Evolutionary conservation across 2,329 filamentous ascomycete species (phyloP).

Genomic region (Paecilomyces dactylethromorphus): DNA sequence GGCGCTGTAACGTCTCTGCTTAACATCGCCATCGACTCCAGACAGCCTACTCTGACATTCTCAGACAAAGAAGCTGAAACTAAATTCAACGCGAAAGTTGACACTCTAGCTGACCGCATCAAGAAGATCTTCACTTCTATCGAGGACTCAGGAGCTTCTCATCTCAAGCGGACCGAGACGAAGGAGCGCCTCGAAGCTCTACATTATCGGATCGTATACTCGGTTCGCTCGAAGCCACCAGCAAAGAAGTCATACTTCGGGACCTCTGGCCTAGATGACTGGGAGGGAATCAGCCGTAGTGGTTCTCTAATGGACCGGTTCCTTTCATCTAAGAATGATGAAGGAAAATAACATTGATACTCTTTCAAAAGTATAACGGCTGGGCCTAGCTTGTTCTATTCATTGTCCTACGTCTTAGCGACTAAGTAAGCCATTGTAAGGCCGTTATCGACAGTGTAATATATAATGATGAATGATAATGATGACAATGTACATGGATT

Average conservation of each 20-base stretch:
- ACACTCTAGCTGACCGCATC: constrained; percentile 57
- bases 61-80: constrained; percentile 30
- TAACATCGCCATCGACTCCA: constrained; percentile 68
- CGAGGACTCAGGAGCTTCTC: constrained; percentile 65
- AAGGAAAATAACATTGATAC: constrained; percentile 3
- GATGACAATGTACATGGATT: neutral
- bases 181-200: constrained; percentile 71
- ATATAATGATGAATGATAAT: constrained; percentile 1
- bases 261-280: constrained; percentile 7
- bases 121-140: constrained; percentile 56
- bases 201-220: constrained; percentile 64
- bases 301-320: constrained; percentile 3
- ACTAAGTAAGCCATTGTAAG: constrained; percentile 10
- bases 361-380: constrained; percentile 6
- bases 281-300: constrained; percentile 3
- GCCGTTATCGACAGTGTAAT: constrained; percentile 3
- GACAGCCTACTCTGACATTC: constrained; percentile 29
- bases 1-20: constrained; percentile 61
- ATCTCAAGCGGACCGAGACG: constrained; percentile 66
- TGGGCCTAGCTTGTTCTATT: neutral
- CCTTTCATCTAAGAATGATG: constrained; percentile 5
- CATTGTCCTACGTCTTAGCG: neutral
- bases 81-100: constrained; percentile 65
- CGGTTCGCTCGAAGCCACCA: constrained; percentile 59
- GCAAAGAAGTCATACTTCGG: constrained; percentile 43